Conservation (phyloP, 345 rosid genomes). For the Passiflora organensis region DNA sequence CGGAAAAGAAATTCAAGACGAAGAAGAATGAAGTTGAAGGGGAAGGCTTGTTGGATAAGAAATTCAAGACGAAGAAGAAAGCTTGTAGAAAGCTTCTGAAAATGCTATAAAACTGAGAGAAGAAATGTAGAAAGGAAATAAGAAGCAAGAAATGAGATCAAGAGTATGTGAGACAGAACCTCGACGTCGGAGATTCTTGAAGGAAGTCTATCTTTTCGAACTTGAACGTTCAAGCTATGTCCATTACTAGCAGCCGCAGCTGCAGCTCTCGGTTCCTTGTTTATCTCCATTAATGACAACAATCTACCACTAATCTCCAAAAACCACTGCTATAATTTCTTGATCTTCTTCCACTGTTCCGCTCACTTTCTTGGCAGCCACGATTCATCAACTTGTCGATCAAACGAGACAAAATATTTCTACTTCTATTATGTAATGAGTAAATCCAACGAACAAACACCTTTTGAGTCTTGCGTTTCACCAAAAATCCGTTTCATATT, state of each 20-base stretch:
- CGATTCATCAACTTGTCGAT: slow-evolving; percentile 1
- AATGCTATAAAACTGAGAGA: background rate
- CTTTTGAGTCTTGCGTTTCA: background rate
- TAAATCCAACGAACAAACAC: background rate
- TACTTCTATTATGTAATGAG: no score
- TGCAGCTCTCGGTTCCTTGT: slow-evolving; percentile 1
- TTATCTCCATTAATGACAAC: slow-evolving; percentile 9
- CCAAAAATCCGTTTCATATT: background rate
- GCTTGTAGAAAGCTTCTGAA: background rate
- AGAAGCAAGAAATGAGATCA: background rate
- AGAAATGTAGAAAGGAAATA: background rate
- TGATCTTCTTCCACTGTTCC: background rate
- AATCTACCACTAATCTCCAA: background rate
- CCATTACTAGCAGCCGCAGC: slow-evolving; percentile 7
- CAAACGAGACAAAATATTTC: background rate
- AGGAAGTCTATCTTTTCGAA: slow-evolving; percentile 27
- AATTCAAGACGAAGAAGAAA: background rate
- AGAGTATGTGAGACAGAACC: slow-evolving; percentile 19
- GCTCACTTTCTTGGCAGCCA: slow-evolving; percentile 16
- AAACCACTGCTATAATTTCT: background rate
- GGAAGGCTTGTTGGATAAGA: no score
- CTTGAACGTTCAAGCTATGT: slow-evolving; percentile 26
- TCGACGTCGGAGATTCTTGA: slow-evolving; percentile 32
- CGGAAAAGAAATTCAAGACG: no score
- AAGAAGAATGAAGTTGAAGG: no score